Base-by-base conservation (phyloP, 2,329 filamentous ascomycete genomes). In the Keithomyces neogunnii region DNA sequence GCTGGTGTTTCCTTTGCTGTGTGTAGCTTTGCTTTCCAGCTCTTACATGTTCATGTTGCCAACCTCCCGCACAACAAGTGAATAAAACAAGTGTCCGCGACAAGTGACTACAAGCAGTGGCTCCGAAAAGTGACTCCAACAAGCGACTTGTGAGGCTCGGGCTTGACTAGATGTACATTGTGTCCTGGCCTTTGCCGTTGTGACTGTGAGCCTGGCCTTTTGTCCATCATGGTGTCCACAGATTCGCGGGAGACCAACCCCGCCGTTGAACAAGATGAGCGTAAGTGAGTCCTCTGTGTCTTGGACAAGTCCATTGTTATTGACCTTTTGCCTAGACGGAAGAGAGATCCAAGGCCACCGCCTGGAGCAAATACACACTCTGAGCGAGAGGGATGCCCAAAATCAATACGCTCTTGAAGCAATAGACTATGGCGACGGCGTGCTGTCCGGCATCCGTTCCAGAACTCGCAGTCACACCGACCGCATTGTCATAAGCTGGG, bases 401-500 rank as follows among this genome's bases (percentile, higher is more conserved):
- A 57, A 60, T 19, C 63, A 67, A 26, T 74, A 74, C 55, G 63
- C 68, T 42, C 65, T 71, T 32, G 74, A 77, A 56, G 59, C 65
- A 13, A 68, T 64, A 35, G 70, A 72, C 44, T 51, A 66, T 51
- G 58, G 63, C 48, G 53, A 68, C 49, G 62, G 63, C 10, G 59
- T 64, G 47, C 54, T 71, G 53, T 59, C 68, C 50, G 57, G 66
- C 52, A 66, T 68, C 33, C 63, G 62, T 35, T 68, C 67, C 5
- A 58, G 63, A 31, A 68, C 66, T 9, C 57, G 63, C 45, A 69
- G 64, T 32, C 60, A 60, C 40, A 62, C 65, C 5, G 60, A 64
- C 42, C 62, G 68, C 43, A 59, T 62, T 3, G 55, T 76, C 38
- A 65, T 78, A 55, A 65, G 68, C 2, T 80, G 76, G 75, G 68